Evolutionary conservation across 2,329 filamentous ascomycete genomes (phyloP), one percentile per base, ranked within the genome.

Genomic region (Saccharata proteae): DNA sequence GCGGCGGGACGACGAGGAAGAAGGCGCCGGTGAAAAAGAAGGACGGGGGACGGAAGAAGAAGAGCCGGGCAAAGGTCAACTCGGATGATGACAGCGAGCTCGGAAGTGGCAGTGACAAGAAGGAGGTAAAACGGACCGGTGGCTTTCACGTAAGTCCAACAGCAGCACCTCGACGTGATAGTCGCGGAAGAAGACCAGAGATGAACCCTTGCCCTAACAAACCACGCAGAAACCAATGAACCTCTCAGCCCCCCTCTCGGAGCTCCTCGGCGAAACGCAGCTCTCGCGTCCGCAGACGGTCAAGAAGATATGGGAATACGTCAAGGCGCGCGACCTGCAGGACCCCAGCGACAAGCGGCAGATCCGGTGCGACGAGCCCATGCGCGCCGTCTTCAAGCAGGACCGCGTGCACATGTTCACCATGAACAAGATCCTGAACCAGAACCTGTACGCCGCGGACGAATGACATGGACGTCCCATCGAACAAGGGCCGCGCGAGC

Each of bases 381-480:
- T 98, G 79, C 77, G 82, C 38, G 80, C 80, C 5, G 80, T 98
- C 6, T 98, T 98, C 64, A 93, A 93, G 56, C 72, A 80, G 48
- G 74, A 85, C 47, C 81, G 73, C 48, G 80, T 98, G 29, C 84
- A 96, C 58, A 98, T 98, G 90, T 98, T 98, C 58, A 86, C 84
- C 44, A 96, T 98, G 88, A 96, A 93, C 65, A 94, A 94, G 65
- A 73, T 93, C 11, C 74, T 96, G 8, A 84, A 82, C 40, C 77
- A 80, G 52, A 88, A 96, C 49, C 66, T 96, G 22, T 94, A 93
- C 51, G 81, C 80, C 3, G 69, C 82, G 28, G 84, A 88, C 32
- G 84, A 90, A 54, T 74, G 35, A n/a, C n/a, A 37, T 14, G 14
- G 21, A 16, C 6, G 12, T 25, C 16, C n/a, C n/a, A n/a, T n/a